These are phyloP conservation scores for Leishmania gerbilli DNA, from an alignment of 208 protist species.

Conservation along the genomic window DNA sequence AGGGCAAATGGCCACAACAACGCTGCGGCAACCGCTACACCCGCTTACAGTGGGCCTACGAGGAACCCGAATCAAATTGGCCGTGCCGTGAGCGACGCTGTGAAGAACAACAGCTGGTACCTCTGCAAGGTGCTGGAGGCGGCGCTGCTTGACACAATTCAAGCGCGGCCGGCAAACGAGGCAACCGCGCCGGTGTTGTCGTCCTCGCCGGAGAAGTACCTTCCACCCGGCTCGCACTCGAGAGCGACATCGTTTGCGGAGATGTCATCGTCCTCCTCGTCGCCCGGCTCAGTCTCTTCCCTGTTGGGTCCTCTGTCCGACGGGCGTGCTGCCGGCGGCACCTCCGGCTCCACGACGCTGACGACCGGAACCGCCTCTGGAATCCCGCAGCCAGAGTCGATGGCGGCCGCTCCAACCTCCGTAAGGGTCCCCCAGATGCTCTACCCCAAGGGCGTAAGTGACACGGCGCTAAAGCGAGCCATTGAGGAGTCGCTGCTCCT, in stretches of 20 bases:
- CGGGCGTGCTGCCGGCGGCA: neutral
- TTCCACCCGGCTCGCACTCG: neutral
- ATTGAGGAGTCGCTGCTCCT: slow-evolving; percentile 71
- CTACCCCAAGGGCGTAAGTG: slow-evolving; percentile 42
- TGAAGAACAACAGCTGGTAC: slow-evolving; percentile 71
- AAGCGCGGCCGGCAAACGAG: neutral
- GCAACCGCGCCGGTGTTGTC: neutral
- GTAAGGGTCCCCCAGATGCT: slow-evolving; percentile 19
- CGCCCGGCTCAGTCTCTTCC: neutral
- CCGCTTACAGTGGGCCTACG: slow-evolving; percentile 1
- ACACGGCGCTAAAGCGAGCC: slow-evolving; percentile 58
- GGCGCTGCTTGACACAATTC: slow-evolving; percentile 59
- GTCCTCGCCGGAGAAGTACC: neutral
- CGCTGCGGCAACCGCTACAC: neutral
- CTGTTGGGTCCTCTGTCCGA: neutral
- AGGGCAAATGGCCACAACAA: neutral
- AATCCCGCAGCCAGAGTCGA: neutral
- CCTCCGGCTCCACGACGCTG: slow-evolving; percentile 3
- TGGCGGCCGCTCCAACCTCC: neutral
- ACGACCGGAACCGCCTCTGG: neutral
- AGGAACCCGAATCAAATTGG: slow-evolving; percentile 87
- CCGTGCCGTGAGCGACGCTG: slow-evolving; percentile 53
- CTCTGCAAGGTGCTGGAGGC: slow-evolving; percentile 57
- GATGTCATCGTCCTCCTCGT: slow-evolving; percentile 3
- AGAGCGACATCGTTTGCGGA: neutral